A percentile compares a stretch with the other conserved stretches of the same genome.
These are phyloP conservation scores for Russula foetens DNA, from an alignment of 768 basidiomycete species.

Conservation along the genomic window DNA sequence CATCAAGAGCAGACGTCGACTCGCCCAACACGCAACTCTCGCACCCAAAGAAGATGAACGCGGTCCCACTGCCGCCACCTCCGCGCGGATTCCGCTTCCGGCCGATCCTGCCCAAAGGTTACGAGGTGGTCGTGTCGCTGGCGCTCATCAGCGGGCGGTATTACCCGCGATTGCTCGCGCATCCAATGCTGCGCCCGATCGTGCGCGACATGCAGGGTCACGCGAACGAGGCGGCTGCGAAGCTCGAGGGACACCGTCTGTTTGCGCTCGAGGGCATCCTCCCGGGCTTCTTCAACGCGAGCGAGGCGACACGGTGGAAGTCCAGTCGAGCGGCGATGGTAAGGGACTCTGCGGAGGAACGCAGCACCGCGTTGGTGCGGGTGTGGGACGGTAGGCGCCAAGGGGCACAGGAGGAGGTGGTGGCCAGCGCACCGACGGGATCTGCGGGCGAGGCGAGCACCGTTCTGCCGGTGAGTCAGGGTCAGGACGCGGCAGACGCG, in stretches of 20 bases:
- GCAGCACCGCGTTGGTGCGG: slow-evolving; percentile 34
- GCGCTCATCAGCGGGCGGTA: slow-evolving; percentile 72
- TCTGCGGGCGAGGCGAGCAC: neutral
- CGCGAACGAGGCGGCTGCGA: slow-evolving; percentile 27
- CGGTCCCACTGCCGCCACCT: slow-evolving; percentile 47
- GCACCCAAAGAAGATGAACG: slow-evolving; percentile 28
- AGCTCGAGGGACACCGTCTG: slow-evolving; percentile 39
- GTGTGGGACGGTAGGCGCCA: slow-evolving; percentile 30
- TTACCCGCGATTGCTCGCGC: slow-evolving; percentile 62
- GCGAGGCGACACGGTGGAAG: slow-evolving; percentile 60
- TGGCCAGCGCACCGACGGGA: neutral
- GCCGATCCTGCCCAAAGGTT: slow-evolving; percentile 49
- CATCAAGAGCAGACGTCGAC: slow-evolving; percentile 22
- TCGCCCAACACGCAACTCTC: slow-evolving; percentile 26
- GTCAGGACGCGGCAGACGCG: neutral
- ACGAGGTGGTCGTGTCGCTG: slow-evolving; percentile 61
- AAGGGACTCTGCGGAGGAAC: slow-evolving; percentile 49
- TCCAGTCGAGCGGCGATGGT: slow-evolving; percentile 47
- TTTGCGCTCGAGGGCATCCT: slow-evolving; percentile 68
- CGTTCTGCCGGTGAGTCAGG: neutral
- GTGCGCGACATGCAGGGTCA: slow-evolving; percentile 32
- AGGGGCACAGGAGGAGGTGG: slow-evolving; percentile 25
- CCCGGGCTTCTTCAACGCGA: slow-evolving; percentile 57
- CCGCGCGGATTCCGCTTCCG: slow-evolving; percentile 67
- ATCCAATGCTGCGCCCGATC: slow-evolving; percentile 45